A percentile compares a stretch with the other conserved stretches of the same genome.
phyloP scores from a whole-genome alignment of 306 rosid species.

The Mimosa bimucronata region DNA sequence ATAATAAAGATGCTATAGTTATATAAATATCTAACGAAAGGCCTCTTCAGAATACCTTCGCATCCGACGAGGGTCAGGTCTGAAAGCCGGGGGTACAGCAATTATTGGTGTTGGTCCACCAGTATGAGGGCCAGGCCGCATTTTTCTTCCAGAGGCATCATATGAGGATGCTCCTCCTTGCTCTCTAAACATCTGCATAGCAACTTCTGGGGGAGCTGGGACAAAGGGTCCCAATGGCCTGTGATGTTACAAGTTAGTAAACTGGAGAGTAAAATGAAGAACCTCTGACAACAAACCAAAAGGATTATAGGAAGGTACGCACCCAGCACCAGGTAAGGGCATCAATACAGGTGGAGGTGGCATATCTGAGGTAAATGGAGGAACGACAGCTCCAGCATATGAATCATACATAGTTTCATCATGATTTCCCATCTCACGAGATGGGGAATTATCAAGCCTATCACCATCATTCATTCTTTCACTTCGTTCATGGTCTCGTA shows the following conservation, averaged over 20 bases:
- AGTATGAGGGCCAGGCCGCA: conserved; percentile 70
- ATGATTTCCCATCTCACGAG: conserved; percentile 61
- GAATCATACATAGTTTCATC: conserved; percentile 89
- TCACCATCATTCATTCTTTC: conserved; percentile 75
- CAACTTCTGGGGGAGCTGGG: conserved; percentile 99
- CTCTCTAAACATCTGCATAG: conserved; percentile 96
- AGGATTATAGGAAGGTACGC: conserved; percentile 33
- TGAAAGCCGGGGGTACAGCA: conserved; percentile 75
- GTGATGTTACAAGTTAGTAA: conserved; percentile 41
- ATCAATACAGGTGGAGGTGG: conserved; percentile 88
- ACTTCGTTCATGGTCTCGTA: conserved; percentile 67
- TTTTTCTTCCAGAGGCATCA: conserved; percentile 76
- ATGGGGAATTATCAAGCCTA: conserved; percentile 65
- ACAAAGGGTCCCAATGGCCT: conserved; percentile 99
- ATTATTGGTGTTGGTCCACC: conserved; percentile 82
- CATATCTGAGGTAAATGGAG: conserved; percentile 82
- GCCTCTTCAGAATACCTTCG: conserved; percentile 62
- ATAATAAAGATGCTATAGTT: background rate
- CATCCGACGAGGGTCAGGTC: conserved; percentile 88
- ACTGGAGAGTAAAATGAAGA: conserved; percentile 9
- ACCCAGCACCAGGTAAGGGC: conserved; percentile 99
- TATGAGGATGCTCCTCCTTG: conserved; percentile 83
- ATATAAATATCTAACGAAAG: conserved; percentile 1
- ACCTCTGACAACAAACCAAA: conserved; percentile 7
- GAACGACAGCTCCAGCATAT: conserved; percentile 71